These are phyloP conservation scores for Aspergillus wentii DNA, from an alignment of 495 filamentous ascomycete genomes.

Conservation along the genomic window DNA sequence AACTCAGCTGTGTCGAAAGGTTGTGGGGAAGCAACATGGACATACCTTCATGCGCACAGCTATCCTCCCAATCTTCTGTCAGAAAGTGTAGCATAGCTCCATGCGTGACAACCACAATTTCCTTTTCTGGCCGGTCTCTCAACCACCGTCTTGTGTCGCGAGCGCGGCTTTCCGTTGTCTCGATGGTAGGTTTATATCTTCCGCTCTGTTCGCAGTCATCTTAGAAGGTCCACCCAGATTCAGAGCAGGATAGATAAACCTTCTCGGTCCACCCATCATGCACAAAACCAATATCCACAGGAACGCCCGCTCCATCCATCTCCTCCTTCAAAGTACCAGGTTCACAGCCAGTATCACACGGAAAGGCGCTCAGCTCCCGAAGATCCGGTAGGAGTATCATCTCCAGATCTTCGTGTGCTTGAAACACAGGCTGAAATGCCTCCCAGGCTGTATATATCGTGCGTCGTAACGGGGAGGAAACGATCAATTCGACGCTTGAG, in stretches of 20 bases:
- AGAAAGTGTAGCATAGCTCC: conserved; percentile 62
- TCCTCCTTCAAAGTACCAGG: conserved; percentile 47
- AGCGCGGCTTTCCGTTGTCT: conserved; percentile 54
- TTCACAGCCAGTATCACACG: conserved; percentile 65
- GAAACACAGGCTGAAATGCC: conserved; percentile 49
- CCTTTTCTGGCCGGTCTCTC: conserved; percentile 33
- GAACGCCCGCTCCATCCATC: conserved; percentile 35
- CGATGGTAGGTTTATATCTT: conserved; percentile 46
- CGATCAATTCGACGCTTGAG: conserved; percentile 55
- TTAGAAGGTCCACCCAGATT: too few species aligned
- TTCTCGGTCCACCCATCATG: conserved; percentile 59
- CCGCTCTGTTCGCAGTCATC: conserved; percentile 18
- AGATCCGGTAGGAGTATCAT: conserved; percentile 64
- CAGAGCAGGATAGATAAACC: too few species aligned
- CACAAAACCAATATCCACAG: conserved; percentile 53
- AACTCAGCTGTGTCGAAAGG: too few species aligned
- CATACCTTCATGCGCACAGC: conserved; percentile 37
- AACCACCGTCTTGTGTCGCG: conserved; percentile 54
- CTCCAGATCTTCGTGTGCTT: too few species aligned
- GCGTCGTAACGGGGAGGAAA: conserved; percentile 69
- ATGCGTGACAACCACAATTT: conserved; percentile 60
- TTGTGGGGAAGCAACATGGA: neutral
- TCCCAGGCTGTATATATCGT: conserved; percentile 69
- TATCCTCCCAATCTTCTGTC: conserved; percentile 66
- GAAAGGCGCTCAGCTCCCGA: conserved; percentile 64